These are phyloP conservation scores for Triticum monococcum DNA, from an alignment of 176 grass and related monocot genomes.

Conservation along the genomic window DNA sequence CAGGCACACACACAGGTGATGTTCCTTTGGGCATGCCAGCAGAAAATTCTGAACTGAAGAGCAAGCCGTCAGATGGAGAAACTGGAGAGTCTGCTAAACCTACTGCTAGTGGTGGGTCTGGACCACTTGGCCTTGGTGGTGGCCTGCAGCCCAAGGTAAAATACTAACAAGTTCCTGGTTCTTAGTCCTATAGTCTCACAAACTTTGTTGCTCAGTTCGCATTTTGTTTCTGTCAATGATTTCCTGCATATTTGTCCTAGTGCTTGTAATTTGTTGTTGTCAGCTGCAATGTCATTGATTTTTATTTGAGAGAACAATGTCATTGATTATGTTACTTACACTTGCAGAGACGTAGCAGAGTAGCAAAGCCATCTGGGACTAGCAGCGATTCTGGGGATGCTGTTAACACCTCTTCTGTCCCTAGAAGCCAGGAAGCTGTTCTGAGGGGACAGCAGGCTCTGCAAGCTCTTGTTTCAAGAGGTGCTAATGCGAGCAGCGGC, in stretches of 20 bases:
- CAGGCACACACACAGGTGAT: constrained; percentile 3
- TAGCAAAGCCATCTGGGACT: constrained; percentile 25
- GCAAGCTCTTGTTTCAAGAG: constrained; percentile 51
- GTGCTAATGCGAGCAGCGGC: constrained; percentile 20
- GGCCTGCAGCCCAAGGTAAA: constrained; percentile 86
- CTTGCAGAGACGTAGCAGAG: constrained; percentile 51
- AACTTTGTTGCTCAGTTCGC: background rate
- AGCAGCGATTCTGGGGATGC: constrained; percentile 24
- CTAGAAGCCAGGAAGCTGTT: constrained; percentile 48
- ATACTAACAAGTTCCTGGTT: background rate
- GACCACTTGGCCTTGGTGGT: constrained; percentile 79
- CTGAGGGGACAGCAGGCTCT: constrained; percentile 57
- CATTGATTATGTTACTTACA: constrained; percentile 9
- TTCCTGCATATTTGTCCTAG: background rate
- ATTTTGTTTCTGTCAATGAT: background rate
- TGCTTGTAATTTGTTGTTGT: background rate
- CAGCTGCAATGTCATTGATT: background rate
- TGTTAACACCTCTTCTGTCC: constrained; percentile 29
- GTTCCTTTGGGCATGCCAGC: constrained; percentile 32
- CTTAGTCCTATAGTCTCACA: background rate
- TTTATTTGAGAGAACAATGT: background rate
- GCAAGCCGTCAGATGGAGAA: constrained; percentile 18
- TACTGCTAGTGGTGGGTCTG: constrained; percentile 40
- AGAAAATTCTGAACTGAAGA: constrained; percentile 36
- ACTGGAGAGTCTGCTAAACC: constrained; percentile 40